These are phyloP conservation scores for Astraeus odoratus DNA, from an alignment of 768 basidiomycete genomes.

Conservation along the genomic window DNA sequence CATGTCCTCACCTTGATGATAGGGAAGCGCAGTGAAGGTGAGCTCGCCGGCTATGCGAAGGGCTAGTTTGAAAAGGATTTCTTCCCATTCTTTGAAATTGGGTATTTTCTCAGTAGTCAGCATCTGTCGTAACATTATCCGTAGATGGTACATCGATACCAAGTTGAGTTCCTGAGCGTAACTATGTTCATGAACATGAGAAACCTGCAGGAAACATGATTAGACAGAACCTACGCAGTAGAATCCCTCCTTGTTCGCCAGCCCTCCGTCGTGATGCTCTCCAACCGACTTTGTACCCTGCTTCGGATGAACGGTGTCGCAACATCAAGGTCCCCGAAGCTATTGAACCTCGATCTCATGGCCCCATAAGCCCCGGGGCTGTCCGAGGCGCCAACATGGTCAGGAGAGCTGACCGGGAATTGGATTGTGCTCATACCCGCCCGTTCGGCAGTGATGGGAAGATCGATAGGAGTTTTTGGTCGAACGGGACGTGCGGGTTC, in stretches of 20 bases:
- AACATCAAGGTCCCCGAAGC: slow-evolving; percentile 66
- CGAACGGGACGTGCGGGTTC: slow-evolving; percentile 24
- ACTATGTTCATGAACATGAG: slow-evolving; percentile 30
- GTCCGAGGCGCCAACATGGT: slow-evolving; percentile 43
- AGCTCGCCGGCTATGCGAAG: slow-evolving; percentile 82
- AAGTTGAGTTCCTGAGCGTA: slow-evolving; percentile 80
- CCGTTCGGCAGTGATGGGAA: slow-evolving; percentile 46
- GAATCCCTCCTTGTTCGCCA: slow-evolving; percentile 88
- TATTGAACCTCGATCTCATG: slow-evolving; percentile 58
- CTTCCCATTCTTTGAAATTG: slow-evolving; percentile 84
- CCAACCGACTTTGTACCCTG: slow-evolving; percentile 73
- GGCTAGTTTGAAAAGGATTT: slow-evolving; percentile 70
- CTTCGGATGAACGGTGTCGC: slow-evolving; percentile 79
- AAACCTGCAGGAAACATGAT: slow-evolving; percentile 1
- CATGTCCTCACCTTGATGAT: slow-evolving; percentile 86
- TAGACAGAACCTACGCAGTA: slow-evolving; percentile 62
- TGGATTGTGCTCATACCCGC: slow-evolving; percentile 62
- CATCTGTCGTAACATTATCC: slow-evolving; percentile 88
- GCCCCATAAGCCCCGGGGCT: slow-evolving; percentile 46
- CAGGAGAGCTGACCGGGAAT: slow-evolving; percentile 76
- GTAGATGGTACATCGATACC: slow-evolving; percentile 83
- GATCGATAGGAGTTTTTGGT: slow-evolving; percentile 49
- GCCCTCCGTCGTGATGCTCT: slow-evolving; percentile 53
- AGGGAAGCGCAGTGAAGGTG: slow-evolving; percentile 62
- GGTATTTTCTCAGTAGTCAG: slow-evolving; percentile 77